These are phyloP conservation scores for Helotiales sp. DNA, from an alignment of 2,329 filamentous ascomycete species.

Conservation along the genomic window DNA sequence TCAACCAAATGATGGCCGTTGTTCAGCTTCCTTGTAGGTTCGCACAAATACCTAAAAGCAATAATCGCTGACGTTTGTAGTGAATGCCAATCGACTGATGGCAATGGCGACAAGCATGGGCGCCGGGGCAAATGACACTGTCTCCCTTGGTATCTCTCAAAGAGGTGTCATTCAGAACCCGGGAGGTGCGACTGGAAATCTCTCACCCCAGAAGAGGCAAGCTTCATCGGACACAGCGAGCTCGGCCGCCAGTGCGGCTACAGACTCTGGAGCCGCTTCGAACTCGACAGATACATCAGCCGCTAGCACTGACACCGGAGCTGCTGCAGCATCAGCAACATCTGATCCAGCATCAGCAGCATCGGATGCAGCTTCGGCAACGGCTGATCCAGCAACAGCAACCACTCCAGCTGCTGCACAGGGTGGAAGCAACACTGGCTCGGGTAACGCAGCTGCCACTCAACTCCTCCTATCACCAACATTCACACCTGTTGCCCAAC, in stretches of 20 bases:
- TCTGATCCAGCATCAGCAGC: background rate
- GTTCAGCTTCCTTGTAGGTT: constrained; percentile 19
- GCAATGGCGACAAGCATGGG: constrained; percentile 12
- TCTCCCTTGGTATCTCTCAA: constrained; percentile 14
- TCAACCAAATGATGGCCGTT: constrained; percentile 19
- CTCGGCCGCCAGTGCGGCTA: background rate
- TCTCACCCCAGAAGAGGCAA: constrained; percentile 8
- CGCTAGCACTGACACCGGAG: background rate
- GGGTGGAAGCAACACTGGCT: background rate
- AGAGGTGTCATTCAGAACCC: constrained; percentile 17
- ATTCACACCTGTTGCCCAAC: constrained; percentile 11
- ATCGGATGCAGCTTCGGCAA: background rate
- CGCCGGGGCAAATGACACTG: constrained; percentile 10
- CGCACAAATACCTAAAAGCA: background rate
- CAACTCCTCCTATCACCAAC: constrained; percentile 18
- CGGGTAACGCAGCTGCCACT: constrained; percentile 14
- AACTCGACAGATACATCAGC: background rate
- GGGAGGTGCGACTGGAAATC: constrained; percentile 13
- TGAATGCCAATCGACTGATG: constrained; percentile 19
- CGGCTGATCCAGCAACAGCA: background rate
- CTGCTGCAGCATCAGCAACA: background rate
- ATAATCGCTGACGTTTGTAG: constrained; percentile 5
- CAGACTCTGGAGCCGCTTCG: background rate
- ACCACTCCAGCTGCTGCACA: background rate
- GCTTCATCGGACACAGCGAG: background rate